phyloP scores from a whole-genome alignment of 2,329 filamentous ascomycete species.

The Chaetoscypha palmicola region DNA sequence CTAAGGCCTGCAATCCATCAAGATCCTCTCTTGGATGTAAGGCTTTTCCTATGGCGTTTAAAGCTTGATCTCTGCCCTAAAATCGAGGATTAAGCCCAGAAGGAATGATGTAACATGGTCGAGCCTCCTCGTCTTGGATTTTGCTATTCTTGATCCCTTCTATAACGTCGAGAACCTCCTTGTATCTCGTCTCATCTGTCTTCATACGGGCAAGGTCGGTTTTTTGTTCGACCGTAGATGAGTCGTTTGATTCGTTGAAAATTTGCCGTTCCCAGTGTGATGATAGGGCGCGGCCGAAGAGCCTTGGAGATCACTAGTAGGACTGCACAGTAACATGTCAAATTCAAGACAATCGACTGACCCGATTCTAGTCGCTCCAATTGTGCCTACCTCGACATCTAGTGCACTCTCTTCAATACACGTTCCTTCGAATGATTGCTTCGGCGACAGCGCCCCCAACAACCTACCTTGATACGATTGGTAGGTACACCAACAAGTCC shows the following conservation, averaged over 20 bases:
- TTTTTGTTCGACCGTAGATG: not conserved
- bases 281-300: no score
- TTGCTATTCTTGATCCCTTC: not conserved
- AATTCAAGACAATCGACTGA: no score
- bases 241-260: conserved; percentile 9
- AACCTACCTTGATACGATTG: not conserved
- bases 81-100: conserved; percentile 16
- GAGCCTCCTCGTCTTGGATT: not conserved
- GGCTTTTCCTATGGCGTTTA: not conserved
- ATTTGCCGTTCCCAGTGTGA: conserved; percentile 22
- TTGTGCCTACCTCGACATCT: no score
- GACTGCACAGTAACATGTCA: not conserved
- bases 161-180: not conserved
- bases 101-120: conserved; percentile 16
- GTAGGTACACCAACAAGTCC: not conserved
- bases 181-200: not conserved
- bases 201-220: not conserved
- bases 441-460: not conserved
- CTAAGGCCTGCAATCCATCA: conserved; percentile 8
- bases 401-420: not conserved
- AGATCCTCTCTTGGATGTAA: conserved; percentile 1
- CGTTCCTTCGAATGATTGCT: not conserved
- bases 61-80: conserved; percentile 7
- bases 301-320: conserved; percentile 3
- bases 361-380: no score